Evolutionary conservation across 2,329 filamentous ascomycete species (phyloP).

Genomic region (Verticillium dahliae): DNA sequence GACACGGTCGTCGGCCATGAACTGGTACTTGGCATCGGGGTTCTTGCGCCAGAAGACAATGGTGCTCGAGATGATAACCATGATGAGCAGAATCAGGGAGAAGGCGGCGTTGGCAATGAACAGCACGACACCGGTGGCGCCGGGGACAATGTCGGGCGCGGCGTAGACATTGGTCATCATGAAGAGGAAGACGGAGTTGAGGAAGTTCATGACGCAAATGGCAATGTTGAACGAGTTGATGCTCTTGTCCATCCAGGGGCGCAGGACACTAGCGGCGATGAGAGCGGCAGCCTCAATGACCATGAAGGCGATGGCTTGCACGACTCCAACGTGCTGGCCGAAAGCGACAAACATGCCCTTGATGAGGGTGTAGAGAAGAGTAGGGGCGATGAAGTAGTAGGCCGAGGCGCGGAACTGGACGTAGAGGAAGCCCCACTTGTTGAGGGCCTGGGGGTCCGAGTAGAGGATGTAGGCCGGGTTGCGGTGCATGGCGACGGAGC

Average conservation of each 20-base stretch:
- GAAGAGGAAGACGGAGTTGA: constrained; percentile 83
- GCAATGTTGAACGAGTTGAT: constrained; percentile 95
- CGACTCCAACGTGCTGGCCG: constrained; percentile 61
- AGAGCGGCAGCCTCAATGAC: constrained; percentile 76
- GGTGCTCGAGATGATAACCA: constrained; percentile 57
- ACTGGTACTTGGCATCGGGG: constrained; percentile 89
- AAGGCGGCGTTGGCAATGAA: constrained; percentile 87
- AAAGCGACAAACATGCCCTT: constrained; percentile 88
- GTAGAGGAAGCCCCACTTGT: constrained; percentile 98
- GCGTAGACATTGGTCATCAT: constrained; percentile 85
- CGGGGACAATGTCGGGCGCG: constrained; percentile 74
- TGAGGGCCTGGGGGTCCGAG: constrained; percentile 83
- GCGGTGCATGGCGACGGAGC: constrained; percentile 85
- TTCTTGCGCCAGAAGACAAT: constrained; percentile 83
- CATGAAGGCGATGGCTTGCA: constrained; percentile 79
- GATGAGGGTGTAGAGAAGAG: constrained; percentile 69
- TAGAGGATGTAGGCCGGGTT: constrained; percentile 97
- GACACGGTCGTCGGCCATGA: constrained; percentile 91
- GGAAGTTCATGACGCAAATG: constrained; percentile 82
- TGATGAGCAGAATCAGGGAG: constrained; percentile 72
- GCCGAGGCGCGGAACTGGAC: constrained; percentile 93
- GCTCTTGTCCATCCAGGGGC: constrained; percentile 98
- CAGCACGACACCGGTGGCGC: constrained; percentile 82
- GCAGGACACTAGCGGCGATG: constrained; percentile 70
- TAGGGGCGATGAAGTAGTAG: constrained; percentile 88